phyloP scores from a whole-genome alignment of 2,329 filamentous ascomycete species.

The Aspergillus udagawae region DNA sequence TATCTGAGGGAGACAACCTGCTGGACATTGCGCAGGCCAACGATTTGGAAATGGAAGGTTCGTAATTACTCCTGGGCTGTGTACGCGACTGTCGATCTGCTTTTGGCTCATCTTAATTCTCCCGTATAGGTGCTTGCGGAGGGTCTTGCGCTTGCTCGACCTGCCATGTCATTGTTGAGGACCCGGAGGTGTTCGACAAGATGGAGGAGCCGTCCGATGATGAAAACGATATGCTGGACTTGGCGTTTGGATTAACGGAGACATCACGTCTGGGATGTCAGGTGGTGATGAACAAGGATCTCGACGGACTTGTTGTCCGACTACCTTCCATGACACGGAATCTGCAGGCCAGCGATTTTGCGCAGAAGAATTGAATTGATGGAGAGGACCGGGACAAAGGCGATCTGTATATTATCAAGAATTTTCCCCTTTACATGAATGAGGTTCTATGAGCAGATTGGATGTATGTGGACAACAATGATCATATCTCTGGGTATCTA shows the following conservation, averaged over 20 bases:
- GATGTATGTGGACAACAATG: background rate
- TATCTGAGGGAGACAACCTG: constrained; percentile 83
- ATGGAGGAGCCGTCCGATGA: constrained; percentile 75
- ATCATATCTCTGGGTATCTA: background rate
- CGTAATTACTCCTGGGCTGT: constrained; percentile 11
- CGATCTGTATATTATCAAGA: background rate
- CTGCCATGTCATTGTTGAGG: constrained; percentile 81
- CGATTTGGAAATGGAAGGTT: constrained; percentile 94
- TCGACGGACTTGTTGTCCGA: constrained; percentile 81
- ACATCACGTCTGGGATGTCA: constrained; percentile 82
- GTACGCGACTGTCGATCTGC: background rate
- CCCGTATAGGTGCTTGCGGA: constrained; percentile 69
- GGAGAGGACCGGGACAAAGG: constrained; percentile 2
- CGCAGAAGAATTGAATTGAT: constrained; percentile 35
- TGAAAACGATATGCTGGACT: constrained; percentile 86
- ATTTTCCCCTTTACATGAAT: background rate
- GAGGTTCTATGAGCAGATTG: background rate
- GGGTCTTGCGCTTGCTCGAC: constrained; percentile 91
- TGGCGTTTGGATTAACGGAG: constrained; percentile 86
- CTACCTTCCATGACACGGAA: constrained; percentile 94
- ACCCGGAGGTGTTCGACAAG: constrained; percentile 69
- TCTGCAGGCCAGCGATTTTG: constrained; percentile 90
- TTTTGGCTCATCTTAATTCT: background rate
- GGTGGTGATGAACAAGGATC: constrained; percentile 82
- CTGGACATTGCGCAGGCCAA: constrained; percentile 92